Base-by-base conservation (phyloP, 2,329 filamentous ascomycete species). In the Talaromyces sp. region DNA sequence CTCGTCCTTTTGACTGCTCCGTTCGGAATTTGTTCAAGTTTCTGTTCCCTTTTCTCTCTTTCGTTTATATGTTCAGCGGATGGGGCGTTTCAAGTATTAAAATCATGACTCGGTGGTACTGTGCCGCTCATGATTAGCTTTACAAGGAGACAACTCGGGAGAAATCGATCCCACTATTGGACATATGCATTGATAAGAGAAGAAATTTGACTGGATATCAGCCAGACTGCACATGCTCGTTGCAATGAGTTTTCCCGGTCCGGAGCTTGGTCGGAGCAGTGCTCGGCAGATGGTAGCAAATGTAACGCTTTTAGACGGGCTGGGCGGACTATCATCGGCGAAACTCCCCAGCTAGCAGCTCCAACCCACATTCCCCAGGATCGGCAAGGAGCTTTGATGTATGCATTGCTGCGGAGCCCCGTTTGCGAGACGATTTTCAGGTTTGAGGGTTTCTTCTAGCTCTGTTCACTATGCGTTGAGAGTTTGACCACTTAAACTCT, bases 271-370 rank as follows among this genome's bases (percentile, higher is more conserved):
- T 62, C 60, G 62, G 62, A 35, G 45, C 27, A 30, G 13, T 3
- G 27, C 49, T 61, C 49, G 57, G 52, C 44, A 51, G 24, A 27
- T 17, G 30, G 32, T 47, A 13, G 13, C 43, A n/a, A 16, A 37
- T 17, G 22, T 8, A 19, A 29, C 59, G 62, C n/a, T 27, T 5
- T 9, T 5, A 27, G 24, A 27, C 9, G 24, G 24, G 24, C 4
- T 27, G 24, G 24, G 9, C 24, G 24, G 62, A 46, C 45, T 45
- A 57, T 58, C 30, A 37, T 64, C 62, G 62, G 62, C 42, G 58
- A 64, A 63, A 63, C 35, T 47, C 13, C 14, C 14, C 39, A 39
- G n/a, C 32, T 24, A 17, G 40, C 8, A 20, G n/a, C 2, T 44
- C 17, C n/a, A 24, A 35, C 16, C 20, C n/a, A 27, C 27, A 16